Conservation (phyloP, 164 flowering plant genomes). For the Vitis amurensis region DNA sequence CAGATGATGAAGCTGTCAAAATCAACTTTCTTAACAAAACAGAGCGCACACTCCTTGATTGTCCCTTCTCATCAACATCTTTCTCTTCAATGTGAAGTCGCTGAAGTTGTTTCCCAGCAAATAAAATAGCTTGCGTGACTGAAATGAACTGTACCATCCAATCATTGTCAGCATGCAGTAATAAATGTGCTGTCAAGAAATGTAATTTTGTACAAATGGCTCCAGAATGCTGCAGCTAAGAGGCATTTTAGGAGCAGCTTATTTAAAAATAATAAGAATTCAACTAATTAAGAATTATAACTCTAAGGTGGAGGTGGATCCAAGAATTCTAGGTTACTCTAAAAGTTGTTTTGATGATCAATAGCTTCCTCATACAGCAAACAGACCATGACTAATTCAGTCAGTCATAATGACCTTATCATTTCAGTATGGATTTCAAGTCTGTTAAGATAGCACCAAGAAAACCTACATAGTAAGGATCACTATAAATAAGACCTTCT, state of each 20-base stretch:
- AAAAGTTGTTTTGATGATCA: too few relatives aligned
- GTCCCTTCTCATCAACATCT: conserved; percentile 10
- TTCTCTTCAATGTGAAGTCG: conserved; percentile 52
- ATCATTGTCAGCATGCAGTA: conserved; percentile 14
- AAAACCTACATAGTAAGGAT: too few relatives aligned
- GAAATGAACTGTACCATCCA: conserved; percentile 66
- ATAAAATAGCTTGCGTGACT: conserved; percentile 71
- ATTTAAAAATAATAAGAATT: background rate
- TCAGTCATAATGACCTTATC: background rate
- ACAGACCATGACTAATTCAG: background rate
- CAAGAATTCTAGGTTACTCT: background rate
- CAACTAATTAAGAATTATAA: background rate
- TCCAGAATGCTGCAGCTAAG: background rate
- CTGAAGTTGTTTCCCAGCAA: conserved; percentile 80
- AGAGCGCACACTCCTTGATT: conserved; percentile 40
- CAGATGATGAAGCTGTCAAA: conserved; percentile 66
- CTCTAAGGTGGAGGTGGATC: background rate
- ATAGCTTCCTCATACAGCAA: background rate
- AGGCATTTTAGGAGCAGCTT: background rate
- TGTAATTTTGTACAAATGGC: too few relatives aligned
- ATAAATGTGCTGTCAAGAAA: background rate
- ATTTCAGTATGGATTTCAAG: too few relatives aligned
- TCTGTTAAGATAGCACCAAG: too few relatives aligned
- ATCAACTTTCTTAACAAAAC: conserved; percentile 67
- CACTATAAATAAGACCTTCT: too few relatives aligned